Conservation (phyloP, 768 basidiomycete species). For the Rhizopogon vinicolor region DNA sequence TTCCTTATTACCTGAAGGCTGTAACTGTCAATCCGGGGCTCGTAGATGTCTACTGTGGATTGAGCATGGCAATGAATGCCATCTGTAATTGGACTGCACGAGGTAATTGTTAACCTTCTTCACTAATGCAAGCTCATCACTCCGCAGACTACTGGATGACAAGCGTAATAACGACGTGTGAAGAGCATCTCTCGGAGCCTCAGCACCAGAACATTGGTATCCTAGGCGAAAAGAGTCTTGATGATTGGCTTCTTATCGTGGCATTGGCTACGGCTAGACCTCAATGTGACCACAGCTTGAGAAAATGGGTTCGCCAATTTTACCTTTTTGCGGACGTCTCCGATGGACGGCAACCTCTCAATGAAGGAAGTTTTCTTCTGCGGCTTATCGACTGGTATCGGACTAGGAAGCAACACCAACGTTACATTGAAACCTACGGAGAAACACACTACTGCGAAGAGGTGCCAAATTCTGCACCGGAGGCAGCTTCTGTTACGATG, state of each 20-base stretch:
- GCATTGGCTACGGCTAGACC: conserved; percentile 20
- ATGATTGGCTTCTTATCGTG: conserved; percentile 35
- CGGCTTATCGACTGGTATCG: conserved; percentile 40
- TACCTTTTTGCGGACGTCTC: conserved; percentile 20
- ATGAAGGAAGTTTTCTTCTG: conserved; percentile 41
- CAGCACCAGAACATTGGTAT: conserved; percentile 27
- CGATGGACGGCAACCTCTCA: conserved; percentile 19
- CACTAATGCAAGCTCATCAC: conserved; percentile 10
- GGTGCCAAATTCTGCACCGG: conserved; percentile 2
- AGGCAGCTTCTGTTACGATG: conserved; percentile 6
- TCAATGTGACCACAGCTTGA: conserved; percentile 20
- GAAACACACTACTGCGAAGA: conserved; percentile 15
- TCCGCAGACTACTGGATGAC: conserved; percentile 30
- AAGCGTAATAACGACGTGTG: conserved; percentile 31
- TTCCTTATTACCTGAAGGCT: conserved; percentile 42
- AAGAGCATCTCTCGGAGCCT: conserved; percentile 30
- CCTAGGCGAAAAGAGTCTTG: conserved; percentile 21
- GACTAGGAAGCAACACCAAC: conserved; percentile 35
- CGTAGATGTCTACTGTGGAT: conserved; percentile 44
- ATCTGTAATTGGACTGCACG: conserved; percentile 43
- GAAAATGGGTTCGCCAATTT: conserved; percentile 29
- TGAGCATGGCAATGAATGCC: conserved; percentile 40
- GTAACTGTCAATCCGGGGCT: conserved; percentile 37
- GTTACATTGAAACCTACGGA: conserved; percentile 38
- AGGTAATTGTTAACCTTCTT: conserved; percentile 23